phyloP scores from a whole-genome alignment of 1,139 yeast genomes.

The Diutina neorugosa region DNA sequence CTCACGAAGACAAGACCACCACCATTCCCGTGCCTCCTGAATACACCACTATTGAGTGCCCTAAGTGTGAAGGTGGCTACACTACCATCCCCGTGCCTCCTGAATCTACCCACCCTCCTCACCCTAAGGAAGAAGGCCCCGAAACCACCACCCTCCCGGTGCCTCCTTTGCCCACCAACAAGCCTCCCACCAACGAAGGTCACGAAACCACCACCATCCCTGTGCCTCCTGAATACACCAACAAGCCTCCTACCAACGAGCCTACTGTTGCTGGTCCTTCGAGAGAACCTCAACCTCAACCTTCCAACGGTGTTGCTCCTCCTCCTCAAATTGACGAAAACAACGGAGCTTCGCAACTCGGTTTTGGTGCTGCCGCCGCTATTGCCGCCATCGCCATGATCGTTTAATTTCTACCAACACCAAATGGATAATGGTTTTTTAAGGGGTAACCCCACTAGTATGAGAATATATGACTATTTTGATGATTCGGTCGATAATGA shows the following conservation, averaged over 20 bases:
- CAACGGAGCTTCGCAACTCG: neutral
- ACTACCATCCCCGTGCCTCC: neutral
- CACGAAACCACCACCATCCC: neutral
- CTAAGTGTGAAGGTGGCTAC: neutral
- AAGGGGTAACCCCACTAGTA: too few relatives aligned
- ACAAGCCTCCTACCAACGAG: neutral
- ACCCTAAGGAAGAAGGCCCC: neutral
- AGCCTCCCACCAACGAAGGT: neutral
- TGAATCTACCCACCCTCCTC: neutral
- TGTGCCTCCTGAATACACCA: neutral
- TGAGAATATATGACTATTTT: too few relatives aligned
- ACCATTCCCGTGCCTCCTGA: neutral
- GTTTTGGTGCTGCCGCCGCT: constrained; percentile 1
- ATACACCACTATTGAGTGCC: neutral
- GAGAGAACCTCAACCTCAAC: neutral
- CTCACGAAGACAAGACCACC: neutral
- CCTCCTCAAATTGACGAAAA: neutral
- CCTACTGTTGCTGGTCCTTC: neutral
- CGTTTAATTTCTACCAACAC: neutral
- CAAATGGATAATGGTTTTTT: neutral
- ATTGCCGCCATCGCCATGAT: neutral
- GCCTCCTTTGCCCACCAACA: neutral
- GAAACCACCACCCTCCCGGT: neutral
- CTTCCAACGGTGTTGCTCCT: neutral
- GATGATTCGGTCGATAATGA: too few relatives aligned